Evolutionary conservation across 2,329 filamentous ascomycete species (phyloP).

Genomic region (Penicillium hordei): DNA sequence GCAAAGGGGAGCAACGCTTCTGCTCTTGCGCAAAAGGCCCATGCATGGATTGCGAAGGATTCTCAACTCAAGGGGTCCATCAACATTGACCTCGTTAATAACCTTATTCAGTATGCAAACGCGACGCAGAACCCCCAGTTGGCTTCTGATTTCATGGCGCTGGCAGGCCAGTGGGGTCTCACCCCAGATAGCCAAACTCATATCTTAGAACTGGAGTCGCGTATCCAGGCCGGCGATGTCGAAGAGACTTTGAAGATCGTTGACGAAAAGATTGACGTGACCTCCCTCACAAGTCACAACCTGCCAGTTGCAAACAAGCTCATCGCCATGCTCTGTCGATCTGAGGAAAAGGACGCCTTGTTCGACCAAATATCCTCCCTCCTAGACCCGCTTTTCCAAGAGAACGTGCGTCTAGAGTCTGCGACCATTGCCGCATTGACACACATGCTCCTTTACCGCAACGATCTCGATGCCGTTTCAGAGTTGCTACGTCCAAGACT

Average conservation of each 20-base stretch:
- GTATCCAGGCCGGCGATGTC: constrained; percentile 70
- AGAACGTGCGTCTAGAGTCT: constrained; percentile 67
- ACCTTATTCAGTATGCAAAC: constrained; percentile 70
- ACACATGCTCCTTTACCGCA: constrained; percentile 69
- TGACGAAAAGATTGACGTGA: constrained; percentile 53
- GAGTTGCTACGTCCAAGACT: constrained; percentile 73
- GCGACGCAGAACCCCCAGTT: constrained; percentile 68
- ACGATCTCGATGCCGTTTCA: constrained; percentile 75
- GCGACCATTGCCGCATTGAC: constrained; percentile 74
- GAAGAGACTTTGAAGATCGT: constrained; percentile 59
- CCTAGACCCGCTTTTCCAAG: constrained; percentile 69
- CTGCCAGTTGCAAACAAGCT: constrained; percentile 68
- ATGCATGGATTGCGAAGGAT: constrained; percentile 58
- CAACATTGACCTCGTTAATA: constrained; percentile 72
- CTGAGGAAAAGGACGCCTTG: constrained; percentile 54
- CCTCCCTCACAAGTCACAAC: constrained; percentile 58
- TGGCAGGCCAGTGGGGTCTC: constrained; percentile 66
- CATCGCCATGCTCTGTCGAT: constrained; percentile 65
- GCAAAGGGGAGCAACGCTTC: constrained; percentile 69
- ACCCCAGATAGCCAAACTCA: constrained; percentile 68
- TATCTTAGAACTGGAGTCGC: constrained; percentile 73
- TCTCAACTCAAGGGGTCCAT: constrained; percentile 52
- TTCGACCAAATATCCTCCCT: constrained; percentile 72
- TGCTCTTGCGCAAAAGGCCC: constrained; percentile 71
- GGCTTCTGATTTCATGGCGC: constrained; percentile 69